phyloP scores from a whole-genome alignment of 345 rosid species.

The Lepidium didymum region DNA sequence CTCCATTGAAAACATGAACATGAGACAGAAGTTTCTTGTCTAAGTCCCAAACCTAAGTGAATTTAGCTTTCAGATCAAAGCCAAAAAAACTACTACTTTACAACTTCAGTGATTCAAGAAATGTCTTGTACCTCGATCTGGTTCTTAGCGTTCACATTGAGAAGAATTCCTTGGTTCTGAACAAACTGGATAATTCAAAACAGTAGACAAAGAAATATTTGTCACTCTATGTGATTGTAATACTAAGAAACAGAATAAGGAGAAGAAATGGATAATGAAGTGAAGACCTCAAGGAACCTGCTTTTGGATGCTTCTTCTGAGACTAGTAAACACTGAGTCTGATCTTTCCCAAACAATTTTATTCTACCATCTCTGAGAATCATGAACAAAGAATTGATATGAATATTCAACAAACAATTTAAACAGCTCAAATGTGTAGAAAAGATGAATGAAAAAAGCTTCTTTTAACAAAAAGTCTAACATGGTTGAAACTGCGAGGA shows the following conservation, averaged over 20 bases:
- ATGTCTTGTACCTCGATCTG: constrained; percentile 60
- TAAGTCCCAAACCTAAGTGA: constrained; percentile 73
- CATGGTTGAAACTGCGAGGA: constrained; percentile 74
- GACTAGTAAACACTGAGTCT: constrained; percentile 57
- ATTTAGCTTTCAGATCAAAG: constrained; percentile 1
- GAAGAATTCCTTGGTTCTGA: constrained; percentile 63
- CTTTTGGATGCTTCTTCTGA: constrained; percentile 55
- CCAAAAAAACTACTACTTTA: background rate
- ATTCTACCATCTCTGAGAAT: constrained; percentile 71
- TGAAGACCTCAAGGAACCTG: constrained; percentile 65
- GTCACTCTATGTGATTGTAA: background rate
- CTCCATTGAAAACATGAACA: constrained; percentile 41
- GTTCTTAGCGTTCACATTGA: constrained; percentile 62
- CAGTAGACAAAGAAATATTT: background rate
- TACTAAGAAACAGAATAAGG: background rate
- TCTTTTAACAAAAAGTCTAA: constrained; percentile 10
- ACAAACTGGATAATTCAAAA: constrained; percentile 43
- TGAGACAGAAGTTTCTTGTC: constrained; percentile 56
- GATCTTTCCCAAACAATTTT: constrained; percentile 68
- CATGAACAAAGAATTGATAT: background rate
- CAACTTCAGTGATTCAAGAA: background rate
- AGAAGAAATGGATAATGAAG: constrained; percentile 5
- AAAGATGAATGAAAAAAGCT: background rate
- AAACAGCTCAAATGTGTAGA: background rate
- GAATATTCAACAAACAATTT: background rate